These are phyloP conservation scores for Cladosporium phlei DNA, from an alignment of 2,329 filamentous ascomycete genomes.

Conservation along the genomic window DNA sequence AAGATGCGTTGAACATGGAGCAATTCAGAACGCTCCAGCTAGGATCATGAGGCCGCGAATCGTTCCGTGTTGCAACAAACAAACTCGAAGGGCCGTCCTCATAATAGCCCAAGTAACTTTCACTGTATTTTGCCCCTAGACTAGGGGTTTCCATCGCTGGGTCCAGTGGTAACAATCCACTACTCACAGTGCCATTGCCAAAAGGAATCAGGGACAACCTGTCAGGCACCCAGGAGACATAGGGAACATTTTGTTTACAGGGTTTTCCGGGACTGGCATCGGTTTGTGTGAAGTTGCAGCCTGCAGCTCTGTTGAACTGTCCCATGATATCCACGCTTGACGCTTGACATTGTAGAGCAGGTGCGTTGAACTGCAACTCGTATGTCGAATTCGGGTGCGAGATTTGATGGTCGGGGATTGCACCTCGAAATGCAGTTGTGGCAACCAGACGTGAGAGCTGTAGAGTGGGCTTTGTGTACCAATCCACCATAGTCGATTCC, in stretches of 20 bases:
- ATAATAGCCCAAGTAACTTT: background rate
- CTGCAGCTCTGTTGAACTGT: conserved; percentile 2
- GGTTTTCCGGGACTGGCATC: background rate
- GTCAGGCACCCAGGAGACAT: conserved; percentile 3
- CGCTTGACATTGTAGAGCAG: background rate
- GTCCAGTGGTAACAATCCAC: background rate
- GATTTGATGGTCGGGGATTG: background rate
- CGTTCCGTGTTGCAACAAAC: conserved; percentile 1
- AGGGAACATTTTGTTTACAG: background rate
- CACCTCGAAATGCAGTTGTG: background rate
- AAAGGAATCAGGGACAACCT: background rate
- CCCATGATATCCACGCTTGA: background rate
- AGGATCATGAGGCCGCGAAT: background rate
- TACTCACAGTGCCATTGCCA: background rate
- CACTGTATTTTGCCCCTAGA: background rate
- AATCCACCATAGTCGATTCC: background rate
- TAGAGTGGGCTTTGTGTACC: background rate
- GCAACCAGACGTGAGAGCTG: background rate
- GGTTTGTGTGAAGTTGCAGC: background rate
- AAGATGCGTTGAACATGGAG: conserved; percentile 7
- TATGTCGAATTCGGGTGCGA: background rate
- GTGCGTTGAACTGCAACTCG: background rate
- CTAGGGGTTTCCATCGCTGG: background rate
- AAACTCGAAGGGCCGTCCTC: background rate
- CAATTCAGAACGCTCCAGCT: conserved; percentile 4